Percentiles rank a stretch among this genome's conserved stretches.
Evolutionary conservation across 2,329 filamentous ascomycete genomes (phyloP).

Genomic region (Xylariaceae sp.): DNA sequence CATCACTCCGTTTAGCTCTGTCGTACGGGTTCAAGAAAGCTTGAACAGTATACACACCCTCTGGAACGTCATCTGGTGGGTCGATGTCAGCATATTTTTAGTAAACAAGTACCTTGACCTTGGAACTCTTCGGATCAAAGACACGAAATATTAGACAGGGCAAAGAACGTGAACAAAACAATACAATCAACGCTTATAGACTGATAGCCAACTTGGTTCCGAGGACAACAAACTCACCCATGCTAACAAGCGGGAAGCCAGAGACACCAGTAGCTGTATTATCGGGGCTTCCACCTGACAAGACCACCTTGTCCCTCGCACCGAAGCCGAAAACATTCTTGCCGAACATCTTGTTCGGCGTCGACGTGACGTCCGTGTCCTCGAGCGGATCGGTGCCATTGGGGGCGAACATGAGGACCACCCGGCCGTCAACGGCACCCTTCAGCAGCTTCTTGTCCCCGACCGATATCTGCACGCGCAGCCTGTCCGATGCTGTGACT

Average conservation of each 20-base stretch:
- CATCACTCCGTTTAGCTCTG: slow-evolving; percentile 15
- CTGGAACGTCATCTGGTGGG: slow-evolving; percentile 16
- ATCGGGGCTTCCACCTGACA: slow-evolving; percentile 10
- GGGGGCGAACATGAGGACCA: slow-evolving; percentile 23
- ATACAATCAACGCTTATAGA: too few relatives aligned
- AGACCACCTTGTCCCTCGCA: slow-evolving; percentile 10
- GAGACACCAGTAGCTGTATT: slow-evolving; percentile 14
- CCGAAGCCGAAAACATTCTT: slow-evolving; percentile 19
- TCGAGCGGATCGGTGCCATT: slow-evolving; percentile 20
- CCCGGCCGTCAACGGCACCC: slow-evolving; percentile 16
- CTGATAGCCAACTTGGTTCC: not conserved
- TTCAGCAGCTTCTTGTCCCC: slow-evolving; percentile 16
- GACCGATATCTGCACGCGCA: slow-evolving; percentile 22
- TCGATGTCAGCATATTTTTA: too few relatives aligned
- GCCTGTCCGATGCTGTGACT: slow-evolving; percentile 2
- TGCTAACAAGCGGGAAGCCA: slow-evolving; percentile 16
- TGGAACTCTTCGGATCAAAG: too few relatives aligned
- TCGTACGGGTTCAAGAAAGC: slow-evolving; percentile 21
- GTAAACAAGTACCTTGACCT: too few relatives aligned
- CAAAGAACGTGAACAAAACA: too few relatives aligned
- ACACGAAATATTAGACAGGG: too few relatives aligned
- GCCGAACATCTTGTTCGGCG: slow-evolving; percentile 22
- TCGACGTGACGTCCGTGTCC: slow-evolving; percentile 19
- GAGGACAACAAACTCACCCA: slow-evolving; percentile 7
- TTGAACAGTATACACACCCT: slow-evolving; percentile 19